Conservation (phyloP, 805 yeast species). For the Groenewaldozyma tartarivorans region DNA sequence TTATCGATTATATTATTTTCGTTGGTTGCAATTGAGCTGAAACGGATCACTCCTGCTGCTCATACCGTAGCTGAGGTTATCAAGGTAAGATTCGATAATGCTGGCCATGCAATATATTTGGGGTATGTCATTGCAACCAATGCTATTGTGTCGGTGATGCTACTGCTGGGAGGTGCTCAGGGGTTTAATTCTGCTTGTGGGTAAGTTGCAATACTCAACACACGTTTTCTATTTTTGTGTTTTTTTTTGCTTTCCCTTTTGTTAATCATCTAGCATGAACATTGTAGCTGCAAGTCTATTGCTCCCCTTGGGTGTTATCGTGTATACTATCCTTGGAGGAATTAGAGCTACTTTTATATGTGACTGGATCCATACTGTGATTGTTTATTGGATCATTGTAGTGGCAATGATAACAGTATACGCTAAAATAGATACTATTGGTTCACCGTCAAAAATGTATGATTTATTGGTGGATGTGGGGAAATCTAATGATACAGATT, state of each 20-base stretch:
- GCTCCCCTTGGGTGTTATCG: slow-evolving; percentile 71
- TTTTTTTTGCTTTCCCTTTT: too few relatives aligned
- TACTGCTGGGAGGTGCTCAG: slow-evolving; percentile 83
- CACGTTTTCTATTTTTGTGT: too few relatives aligned
- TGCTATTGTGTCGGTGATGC: slow-evolving; percentile 83
- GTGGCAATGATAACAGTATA: slow-evolving; percentile 74
- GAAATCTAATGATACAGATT: slow-evolving; percentile 62
- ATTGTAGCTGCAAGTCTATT: slow-evolving; percentile 73
- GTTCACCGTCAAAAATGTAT: slow-evolving; percentile 77
- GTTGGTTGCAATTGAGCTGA: slow-evolving; percentile 76
- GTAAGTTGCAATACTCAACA: too few relatives aligned
- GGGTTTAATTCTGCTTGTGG: slow-evolving; percentile 75
- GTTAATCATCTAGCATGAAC: too few relatives aligned
- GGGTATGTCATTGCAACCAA: slow-evolving; percentile 82
- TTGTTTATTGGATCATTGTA: slow-evolving; percentile 65
- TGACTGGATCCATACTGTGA: slow-evolving; percentile 72
- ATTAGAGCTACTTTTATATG: slow-evolving; percentile 72
- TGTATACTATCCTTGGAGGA: slow-evolving; percentile 73
- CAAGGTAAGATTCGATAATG: slow-evolving; percentile 64
- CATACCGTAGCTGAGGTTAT: slow-evolving; percentile 86
- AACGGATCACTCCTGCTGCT: slow-evolving; percentile 80
- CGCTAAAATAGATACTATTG: slow-evolving; percentile 59
- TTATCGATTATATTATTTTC: slow-evolving; percentile 81
- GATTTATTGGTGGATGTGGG: slow-evolving; percentile 56
- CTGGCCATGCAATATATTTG: slow-evolving; percentile 51